These are phyloP conservation scores for Boehmeria nivea DNA, from an alignment of 306 rosid species.

Conservation along the genomic window DNA sequence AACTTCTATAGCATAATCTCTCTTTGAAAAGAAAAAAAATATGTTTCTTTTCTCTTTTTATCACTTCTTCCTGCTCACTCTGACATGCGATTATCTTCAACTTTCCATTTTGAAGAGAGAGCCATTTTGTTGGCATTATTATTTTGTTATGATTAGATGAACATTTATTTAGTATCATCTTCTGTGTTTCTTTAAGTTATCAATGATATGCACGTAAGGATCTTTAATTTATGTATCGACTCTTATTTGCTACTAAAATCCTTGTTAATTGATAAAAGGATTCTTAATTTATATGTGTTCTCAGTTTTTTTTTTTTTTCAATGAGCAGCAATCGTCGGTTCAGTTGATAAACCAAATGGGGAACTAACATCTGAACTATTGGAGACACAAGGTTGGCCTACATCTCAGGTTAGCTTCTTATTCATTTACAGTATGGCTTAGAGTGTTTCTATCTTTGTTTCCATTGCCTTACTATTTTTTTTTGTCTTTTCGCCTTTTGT, in stretches of 20 bases:
- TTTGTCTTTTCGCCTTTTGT: background rate
- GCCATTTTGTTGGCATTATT: too few species aligned
- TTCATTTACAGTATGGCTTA: slow-evolving; percentile 1
- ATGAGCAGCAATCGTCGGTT: slow-evolving; percentile 46
- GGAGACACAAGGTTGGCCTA: slow-evolving; percentile 40
- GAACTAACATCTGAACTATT: slow-evolving; percentile 39
- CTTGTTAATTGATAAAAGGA: slow-evolving; percentile 13
- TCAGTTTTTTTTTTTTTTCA: slow-evolving; percentile 14
- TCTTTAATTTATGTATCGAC: too few species aligned
- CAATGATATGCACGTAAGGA: too few species aligned
- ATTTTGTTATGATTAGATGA: too few species aligned
- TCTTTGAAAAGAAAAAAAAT: background rate
- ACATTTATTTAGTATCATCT: background rate
- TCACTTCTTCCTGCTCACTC: too few species aligned
- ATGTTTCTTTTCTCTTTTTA: too few species aligned
- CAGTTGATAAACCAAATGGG: slow-evolving; percentile 42
- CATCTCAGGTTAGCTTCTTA: slow-evolving; percentile 56
- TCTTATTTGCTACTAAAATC: too few species aligned
- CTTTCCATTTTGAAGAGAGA: too few species aligned
- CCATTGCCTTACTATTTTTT: background rate
- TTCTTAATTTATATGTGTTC: slow-evolving; percentile 6
- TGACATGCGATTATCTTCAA: too few species aligned
- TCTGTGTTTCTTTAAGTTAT: background rate
- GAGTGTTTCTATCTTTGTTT: background rate
- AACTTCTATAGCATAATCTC: slow-evolving; percentile 15